Evolutionary conservation across 768 basidiomycete genomes (phyloP).

Genomic region (Galerina sulciceps): DNA sequence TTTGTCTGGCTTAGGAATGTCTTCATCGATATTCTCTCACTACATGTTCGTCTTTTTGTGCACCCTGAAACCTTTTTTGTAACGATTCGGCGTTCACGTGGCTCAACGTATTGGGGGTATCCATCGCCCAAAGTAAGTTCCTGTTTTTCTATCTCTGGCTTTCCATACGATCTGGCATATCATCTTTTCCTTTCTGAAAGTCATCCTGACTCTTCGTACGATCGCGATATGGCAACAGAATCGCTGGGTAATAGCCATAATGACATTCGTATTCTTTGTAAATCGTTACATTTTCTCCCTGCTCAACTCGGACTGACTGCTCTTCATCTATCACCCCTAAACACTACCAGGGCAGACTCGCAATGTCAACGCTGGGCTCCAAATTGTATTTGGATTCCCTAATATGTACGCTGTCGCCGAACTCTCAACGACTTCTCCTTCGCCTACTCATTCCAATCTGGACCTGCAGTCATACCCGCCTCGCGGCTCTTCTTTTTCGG

Average conservation of each 20-base stretch:
- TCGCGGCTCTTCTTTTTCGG: neutral
- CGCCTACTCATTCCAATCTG: neutral
- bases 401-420: too few relatives aligned
- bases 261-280: neutral
- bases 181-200: neutral
- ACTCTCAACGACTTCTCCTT: too few relatives aligned
- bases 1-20: neutral
- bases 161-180: too few relatives aligned
- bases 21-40: constrained; percentile 1
- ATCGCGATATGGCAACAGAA: constrained; percentile 21
- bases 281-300: too few relatives aligned
- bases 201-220: constrained; percentile 18
- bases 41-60: constrained; percentile 2
- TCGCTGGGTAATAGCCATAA: neutral
- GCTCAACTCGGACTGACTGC: too few relatives aligned
- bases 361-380: too few relatives aligned
- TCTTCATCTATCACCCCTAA: too few relatives aligned
- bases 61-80: neutral
- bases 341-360: too few relatives aligned
- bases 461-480: neutral
- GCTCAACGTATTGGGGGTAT: neutral
- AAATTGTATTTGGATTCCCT: too few relatives aligned
- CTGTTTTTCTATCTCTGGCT: neutral
- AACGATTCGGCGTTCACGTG: neutral
- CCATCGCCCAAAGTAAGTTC: neutral